Evolutionary conservation across 2,329 filamentous ascomycete genomes (phyloP).

Genomic region (Neofusicoccum sp.): DNA sequence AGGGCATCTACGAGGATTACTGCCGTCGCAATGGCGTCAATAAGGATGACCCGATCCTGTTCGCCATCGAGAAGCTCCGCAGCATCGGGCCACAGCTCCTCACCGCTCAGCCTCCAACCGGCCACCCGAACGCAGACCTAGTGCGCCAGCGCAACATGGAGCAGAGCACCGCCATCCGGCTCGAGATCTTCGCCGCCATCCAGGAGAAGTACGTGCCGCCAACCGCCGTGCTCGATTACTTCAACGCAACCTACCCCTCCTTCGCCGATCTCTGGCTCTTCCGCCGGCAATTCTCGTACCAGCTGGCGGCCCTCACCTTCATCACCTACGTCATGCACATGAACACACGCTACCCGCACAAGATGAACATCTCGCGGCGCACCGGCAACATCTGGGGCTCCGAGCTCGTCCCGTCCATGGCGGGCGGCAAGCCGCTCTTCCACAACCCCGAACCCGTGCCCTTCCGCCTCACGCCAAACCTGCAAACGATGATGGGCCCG

Average conservation of each 20-base stretch:
- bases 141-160: constrained; percentile 62
- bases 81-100: constrained; percentile 51
- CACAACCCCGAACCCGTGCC: constrained; percentile 94
- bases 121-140: constrained; percentile 14
- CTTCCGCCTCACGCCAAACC: constrained; percentile 93
- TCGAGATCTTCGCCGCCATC: constrained; percentile 93
- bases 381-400: constrained; percentile 96
- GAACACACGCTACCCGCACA: constrained; percentile 91
- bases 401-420: constrained; percentile 89
- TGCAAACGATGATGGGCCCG: constrained; percentile 94
- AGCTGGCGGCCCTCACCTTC: constrained; percentile 90
- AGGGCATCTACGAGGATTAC: constrained; percentile 94
- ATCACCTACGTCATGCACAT: constrained; percentile 99
- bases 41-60: constrained; percentile 93
- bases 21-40: constrained; percentile 81
- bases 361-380: constrained; percentile 83
- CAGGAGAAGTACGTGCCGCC: constrained; percentile 90
- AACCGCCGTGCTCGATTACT: constrained; percentile 81
- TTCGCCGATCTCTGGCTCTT: constrained; percentile 98
- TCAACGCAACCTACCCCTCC: constrained; percentile 81
- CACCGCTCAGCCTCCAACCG: constrained; percentile 22
- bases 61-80: constrained; percentile 91
- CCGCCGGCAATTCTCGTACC: constrained; percentile 94
- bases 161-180: constrained; percentile 67
- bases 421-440: constrained; percentile 79